phyloP scores from a whole-genome alignment of 345 rosid genomes.

The Physaria fendleri region DNA sequence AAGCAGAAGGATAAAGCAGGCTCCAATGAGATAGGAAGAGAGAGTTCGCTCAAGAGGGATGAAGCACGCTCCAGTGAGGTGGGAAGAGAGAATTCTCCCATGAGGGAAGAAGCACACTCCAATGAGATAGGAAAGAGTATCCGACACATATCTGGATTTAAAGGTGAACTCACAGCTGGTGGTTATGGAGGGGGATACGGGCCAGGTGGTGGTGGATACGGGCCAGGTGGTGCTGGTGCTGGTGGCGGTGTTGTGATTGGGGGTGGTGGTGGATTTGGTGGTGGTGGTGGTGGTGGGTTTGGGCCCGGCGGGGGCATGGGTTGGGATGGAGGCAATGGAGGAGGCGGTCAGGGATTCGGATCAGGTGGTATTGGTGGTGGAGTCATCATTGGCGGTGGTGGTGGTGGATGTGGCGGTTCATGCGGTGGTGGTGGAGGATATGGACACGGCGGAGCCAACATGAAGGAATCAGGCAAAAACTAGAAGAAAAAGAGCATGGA shows the following conservation, averaged over 20 bases:
- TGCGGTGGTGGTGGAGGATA: conserved; percentile 23
- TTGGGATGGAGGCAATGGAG: conserved; percentile 26
- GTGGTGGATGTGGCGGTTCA: conserved; percentile 25
- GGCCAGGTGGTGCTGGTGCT: conserved; percentile 18
- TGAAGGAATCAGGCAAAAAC: conserved; percentile 20
- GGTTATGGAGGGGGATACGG: conserved; percentile 27
- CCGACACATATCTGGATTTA: conserved; percentile 15
- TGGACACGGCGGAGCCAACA: conserved; percentile 18
- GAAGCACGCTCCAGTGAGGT: background rate
- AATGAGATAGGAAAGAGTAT: conserved; percentile 8
- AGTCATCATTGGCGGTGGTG: conserved; percentile 19
- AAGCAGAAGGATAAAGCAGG: background rate
- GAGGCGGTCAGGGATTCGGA: conserved; percentile 19
- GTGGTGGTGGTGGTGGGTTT: conserved; percentile 15
- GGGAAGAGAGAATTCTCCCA: background rate
- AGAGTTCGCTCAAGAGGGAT: background rate
- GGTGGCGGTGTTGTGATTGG: conserved; percentile 26
- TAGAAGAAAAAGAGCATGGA: conserved; percentile 14
- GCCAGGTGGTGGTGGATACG: conserved; percentile 29
- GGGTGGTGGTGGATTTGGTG: conserved; percentile 28
- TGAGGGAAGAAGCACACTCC: conserved; percentile 4
- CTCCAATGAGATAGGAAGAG: conserved; percentile 4
- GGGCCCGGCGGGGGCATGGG: conserved; percentile 20
- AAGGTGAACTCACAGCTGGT: conserved; percentile 26
- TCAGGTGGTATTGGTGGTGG: conserved; percentile 31